phyloP scores from a whole-genome alignment of 768 basidiomycete species.

The Trametes maxima region DNA sequence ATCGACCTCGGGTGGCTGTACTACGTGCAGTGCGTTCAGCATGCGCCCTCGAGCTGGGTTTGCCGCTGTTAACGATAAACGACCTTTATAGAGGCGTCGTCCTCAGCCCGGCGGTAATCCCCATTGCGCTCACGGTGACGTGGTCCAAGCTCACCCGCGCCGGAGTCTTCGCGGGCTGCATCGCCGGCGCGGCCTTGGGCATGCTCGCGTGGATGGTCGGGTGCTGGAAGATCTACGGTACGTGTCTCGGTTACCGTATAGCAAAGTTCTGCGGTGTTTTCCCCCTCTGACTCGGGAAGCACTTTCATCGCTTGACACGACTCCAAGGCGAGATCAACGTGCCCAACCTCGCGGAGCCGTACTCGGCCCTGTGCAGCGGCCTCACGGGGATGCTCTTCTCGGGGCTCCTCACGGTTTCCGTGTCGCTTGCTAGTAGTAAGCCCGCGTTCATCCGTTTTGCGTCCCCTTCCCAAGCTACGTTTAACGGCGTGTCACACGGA shows the following conservation, averaged over 20 bases:
- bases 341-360: constrained; percentile 37
- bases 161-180: constrained; percentile 43
- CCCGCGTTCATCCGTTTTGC: not conserved
- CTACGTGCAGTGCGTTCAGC: constrained; percentile 51
- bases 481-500: not conserved
- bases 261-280: too few species aligned
- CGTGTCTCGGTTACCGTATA: not conserved
- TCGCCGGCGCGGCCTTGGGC: constrained; percentile 44
- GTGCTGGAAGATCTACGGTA: constrained; percentile 52
- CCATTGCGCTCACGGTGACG: constrained; percentile 48
- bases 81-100: constrained; percentile 52
- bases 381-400: constrained; percentile 36
- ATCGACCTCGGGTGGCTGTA: constrained; percentile 53
- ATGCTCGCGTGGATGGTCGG: constrained; percentile 56
- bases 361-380: constrained; percentile 40
- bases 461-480: not conserved
- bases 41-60: too few species aligned
- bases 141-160: constrained; percentile 48
- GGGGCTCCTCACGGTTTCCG: constrained; percentile 34
- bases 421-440: constrained; percentile 36
- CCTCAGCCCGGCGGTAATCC: constrained; percentile 53
- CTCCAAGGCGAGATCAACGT: constrained; percentile 37
- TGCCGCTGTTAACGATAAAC: too few species aligned
- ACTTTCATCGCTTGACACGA: not conserved
- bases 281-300: too few species aligned